Percentiles rank a stretch among this genome's conserved stretches.
These are phyloP conservation scores for Nicotiana benthamiana DNA, from an alignment of 257 asterid species.

Conservation along the genomic window DNA sequence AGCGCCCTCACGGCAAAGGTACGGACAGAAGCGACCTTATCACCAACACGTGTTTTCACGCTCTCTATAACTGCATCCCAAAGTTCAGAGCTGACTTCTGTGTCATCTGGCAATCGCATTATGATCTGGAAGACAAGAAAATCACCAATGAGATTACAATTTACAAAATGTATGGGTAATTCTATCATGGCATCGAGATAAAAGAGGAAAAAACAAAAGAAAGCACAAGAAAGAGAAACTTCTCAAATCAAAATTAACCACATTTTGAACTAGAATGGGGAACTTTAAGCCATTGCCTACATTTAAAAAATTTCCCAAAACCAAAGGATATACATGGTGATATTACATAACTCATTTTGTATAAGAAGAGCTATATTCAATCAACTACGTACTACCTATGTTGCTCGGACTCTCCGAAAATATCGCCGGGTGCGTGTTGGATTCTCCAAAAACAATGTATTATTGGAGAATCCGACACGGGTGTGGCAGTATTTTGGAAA, in stretches of 20 bases:
- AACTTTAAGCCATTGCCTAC: too few relatives aligned
- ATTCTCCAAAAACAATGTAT: too few relatives aligned
- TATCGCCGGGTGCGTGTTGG: too few relatives aligned
- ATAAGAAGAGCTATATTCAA: background rate
- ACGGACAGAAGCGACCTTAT: slow-evolving; percentile 73
- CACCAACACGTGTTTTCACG: slow-evolving; percentile 63
- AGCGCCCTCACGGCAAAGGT: slow-evolving; percentile 85
- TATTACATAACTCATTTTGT: background rate
- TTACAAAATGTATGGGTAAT: background rate
- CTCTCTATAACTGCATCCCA: slow-evolving; percentile 93
- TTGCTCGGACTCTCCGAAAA: too few relatives aligned
- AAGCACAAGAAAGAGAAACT: background rate
- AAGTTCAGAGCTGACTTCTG: slow-evolving; percentile 80
- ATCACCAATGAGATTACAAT: background rate
- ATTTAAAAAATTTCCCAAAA: background rate
- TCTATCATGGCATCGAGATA: background rate
- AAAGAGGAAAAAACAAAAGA: background rate
- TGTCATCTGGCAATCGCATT: slow-evolving; percentile 88
- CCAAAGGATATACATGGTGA: background rate
- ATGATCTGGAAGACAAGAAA: slow-evolving; percentile 45
- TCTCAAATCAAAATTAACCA: background rate
- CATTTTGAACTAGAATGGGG: background rate
- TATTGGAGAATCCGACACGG: too few relatives aligned
- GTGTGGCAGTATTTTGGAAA: too few relatives aligned
- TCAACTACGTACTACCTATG: background rate